Base-by-base conservation (phyloP, 192 early-diverging fungal genomes). In the Coemansia reversa region DNA sequence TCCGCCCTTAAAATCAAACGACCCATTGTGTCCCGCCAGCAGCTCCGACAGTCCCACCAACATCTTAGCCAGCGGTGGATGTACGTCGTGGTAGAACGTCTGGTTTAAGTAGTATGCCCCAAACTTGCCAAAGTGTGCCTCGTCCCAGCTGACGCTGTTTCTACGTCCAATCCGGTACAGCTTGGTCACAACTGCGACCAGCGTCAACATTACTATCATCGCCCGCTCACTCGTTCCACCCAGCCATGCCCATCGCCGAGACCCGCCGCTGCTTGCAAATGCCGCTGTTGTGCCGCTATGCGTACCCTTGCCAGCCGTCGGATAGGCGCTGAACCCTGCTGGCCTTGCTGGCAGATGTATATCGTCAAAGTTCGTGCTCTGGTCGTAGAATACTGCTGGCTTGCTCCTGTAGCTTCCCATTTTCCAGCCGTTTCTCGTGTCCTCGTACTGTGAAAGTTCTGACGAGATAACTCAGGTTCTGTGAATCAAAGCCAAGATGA, bases 1-100 rank as follows among this genome's bases (percentile, higher is more conserved):
- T 7, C 91, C 92, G 39, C 91, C 93, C 27, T 91, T 89, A 67
- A 97, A 99, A 1, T 79, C 75, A 64, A 94, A 97, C 0, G 86
- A 82, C 11, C 94, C 95, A 72, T 97, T 86, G 74, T 92, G 95
- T 1, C 92, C 90, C 3, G 86, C 92, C 45, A 98, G 42, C 0
- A 87, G 60, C 42, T 94, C 95, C 3, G 93, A 86, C 14, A 97
- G 70, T 1, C 90, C 97, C 18, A 94, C 87, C 19, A 98, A 84
- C 85, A 97, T 96, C 81, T 98, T 98, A 11, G 95, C 95, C 59
- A 98, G 83, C 12, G 97, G 97, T 42, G 97, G 97, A 72, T 98
- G 97, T 9, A 98, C 97, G 81, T 98, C 97, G 72, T 94, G 94
- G 74, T 98, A 97, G 72, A 98, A 98, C 49, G 90, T 90, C 19